phyloP scores from a whole-genome alignment of 108 stramenopile genomes.

The Mediolabrus comicus region DNA sequence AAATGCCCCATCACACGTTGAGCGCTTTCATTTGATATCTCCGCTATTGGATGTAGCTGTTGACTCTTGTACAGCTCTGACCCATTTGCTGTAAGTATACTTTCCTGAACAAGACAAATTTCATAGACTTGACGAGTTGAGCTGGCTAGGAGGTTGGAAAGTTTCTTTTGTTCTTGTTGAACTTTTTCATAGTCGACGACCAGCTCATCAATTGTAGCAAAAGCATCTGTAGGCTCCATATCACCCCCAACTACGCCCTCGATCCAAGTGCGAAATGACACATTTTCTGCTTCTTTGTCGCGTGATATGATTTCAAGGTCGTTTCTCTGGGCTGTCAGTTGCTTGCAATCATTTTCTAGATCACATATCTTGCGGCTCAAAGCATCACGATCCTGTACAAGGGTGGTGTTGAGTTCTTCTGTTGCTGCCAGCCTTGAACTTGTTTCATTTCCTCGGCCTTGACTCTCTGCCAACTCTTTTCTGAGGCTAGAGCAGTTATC shows the following conservation, averaged over 20 bases:
- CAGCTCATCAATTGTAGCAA: conserved; percentile 32
- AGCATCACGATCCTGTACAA: neutral
- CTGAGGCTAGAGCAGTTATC: conserved; percentile 11
- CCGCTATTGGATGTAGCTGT: neutral
- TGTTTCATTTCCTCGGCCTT: conserved; percentile 11
- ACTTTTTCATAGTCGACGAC: conserved; percentile 21
- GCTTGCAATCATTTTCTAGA: conserved; percentile 20
- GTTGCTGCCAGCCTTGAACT: conserved; percentile 22
- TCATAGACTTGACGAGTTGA: conserved; percentile 36
- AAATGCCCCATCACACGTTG: conserved; percentile 22
- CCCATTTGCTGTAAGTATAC: conserved; percentile 19
- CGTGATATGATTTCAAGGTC: conserved; percentile 11
- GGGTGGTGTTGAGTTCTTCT: conserved; percentile 13
- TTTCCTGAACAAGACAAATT: conserved; percentile 41
- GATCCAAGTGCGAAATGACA: conserved; percentile 7
- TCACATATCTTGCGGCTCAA: conserved; percentile 7
- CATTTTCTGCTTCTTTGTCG: conserved; percentile 17
- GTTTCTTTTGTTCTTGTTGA: conserved; percentile 5
- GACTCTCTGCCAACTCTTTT: conserved; percentile 12
- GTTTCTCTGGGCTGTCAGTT: neutral
- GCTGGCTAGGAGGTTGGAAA: conserved; percentile 26
- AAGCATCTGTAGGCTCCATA: conserved; percentile 7
- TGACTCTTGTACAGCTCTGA: conserved; percentile 23
- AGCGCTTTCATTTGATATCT: conserved; percentile 26
- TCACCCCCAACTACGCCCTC: conserved; percentile 24